A percentile compares a stretch with the other conserved stretches of the same genome.
Evolutionary conservation across 2,329 filamentous ascomycete genomes (phyloP).

Genomic region (Colletotrichum cordylinicola): DNA sequence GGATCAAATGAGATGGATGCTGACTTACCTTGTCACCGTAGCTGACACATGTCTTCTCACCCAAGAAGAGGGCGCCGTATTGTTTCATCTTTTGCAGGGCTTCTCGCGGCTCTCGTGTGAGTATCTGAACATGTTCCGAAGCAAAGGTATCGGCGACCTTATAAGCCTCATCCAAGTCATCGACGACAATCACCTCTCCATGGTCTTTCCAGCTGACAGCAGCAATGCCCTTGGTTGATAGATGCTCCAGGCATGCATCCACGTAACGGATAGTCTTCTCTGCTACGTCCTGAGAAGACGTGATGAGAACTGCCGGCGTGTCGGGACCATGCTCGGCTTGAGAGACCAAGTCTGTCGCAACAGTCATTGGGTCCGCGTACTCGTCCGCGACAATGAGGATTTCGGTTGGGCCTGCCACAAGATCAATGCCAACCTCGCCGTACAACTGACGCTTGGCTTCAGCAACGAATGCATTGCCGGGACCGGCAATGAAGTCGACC

Average conservation of each 20-base stretch:
- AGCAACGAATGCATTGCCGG: conserved; percentile 60
- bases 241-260: conserved; percentile 41
- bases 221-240: conserved; percentile 49
- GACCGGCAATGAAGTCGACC: conserved; percentile 58
- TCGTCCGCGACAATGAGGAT: conserved; percentile 55
- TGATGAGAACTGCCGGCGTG: conserved; percentile 55
- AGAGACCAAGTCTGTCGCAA: conserved; percentile 51
- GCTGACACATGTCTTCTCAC: conserved; percentile 56
- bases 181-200: conserved; percentile 51
- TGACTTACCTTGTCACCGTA: conserved; percentile 56
- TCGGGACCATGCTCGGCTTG: conserved; percentile 60
- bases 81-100: conserved; percentile 56
- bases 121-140: conserved; percentile 56
- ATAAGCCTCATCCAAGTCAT: conserved; percentile 46
- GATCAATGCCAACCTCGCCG: conserved; percentile 59
- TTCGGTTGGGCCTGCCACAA: conserved; percentile 60
- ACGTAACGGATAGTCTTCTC: conserved; percentile 40
- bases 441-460: conserved; percentile 60
- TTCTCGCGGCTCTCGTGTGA: conserved; percentile 50
- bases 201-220: conserved; percentile 48
- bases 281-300: conserved; percentile 46
- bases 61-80: conserved; percentile 56
- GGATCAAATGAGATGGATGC: background rate
- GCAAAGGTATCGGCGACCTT: conserved; percentile 52
- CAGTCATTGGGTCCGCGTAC: conserved; percentile 47